phyloP scores from a whole-genome alignment of 73 alveolate genomes.

The Paraurostyla sp. region DNA sequence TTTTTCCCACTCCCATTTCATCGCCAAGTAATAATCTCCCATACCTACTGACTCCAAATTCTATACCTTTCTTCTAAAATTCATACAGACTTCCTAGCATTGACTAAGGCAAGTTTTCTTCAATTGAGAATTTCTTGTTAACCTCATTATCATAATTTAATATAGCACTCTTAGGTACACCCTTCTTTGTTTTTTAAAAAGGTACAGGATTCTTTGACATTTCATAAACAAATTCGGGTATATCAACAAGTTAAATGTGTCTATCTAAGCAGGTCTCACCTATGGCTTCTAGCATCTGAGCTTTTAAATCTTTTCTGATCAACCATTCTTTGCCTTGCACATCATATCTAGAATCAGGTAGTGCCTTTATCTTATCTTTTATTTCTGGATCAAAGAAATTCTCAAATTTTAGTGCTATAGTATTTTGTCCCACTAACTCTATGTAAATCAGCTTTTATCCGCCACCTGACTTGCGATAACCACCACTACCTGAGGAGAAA shows the following conservation, averaged over 20 bases:
- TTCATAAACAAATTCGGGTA: slow-evolving; percentile 25
- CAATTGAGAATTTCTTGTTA: too few species aligned
- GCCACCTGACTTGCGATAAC: background rate
- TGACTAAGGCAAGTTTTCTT: background rate
- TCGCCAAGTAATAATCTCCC: slow-evolving; percentile 96
- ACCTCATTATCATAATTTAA: background rate
- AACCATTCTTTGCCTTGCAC: background rate
- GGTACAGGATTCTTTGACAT: slow-evolving; percentile 21
- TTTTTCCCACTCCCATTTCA: slow-evolving; percentile 98
- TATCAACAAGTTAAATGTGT: background rate
- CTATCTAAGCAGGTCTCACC: slow-evolving; percentile 12
- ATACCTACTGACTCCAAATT: slow-evolving; percentile 84
- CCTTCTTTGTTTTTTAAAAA: background rate
- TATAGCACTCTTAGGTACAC: too few species aligned
- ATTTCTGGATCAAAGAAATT: slow-evolving; percentile 51
- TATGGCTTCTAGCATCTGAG: background rate
- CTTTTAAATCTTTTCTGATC: background rate
- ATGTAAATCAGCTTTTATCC: slow-evolving; percentile 46
- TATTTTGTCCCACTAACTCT: slow-evolving; percentile 40
- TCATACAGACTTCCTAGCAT: slow-evolving; percentile 65
- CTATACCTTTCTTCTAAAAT: slow-evolving; percentile 89
- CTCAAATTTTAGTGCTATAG: slow-evolving; percentile 37
- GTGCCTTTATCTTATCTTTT: slow-evolving; percentile 41
- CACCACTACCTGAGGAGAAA: slow-evolving; percentile 7
- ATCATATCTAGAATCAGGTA: slow-evolving; percentile 49